Conservation (phyloP, 331 rosid species). For the Pyracantha coccinea region DNA sequence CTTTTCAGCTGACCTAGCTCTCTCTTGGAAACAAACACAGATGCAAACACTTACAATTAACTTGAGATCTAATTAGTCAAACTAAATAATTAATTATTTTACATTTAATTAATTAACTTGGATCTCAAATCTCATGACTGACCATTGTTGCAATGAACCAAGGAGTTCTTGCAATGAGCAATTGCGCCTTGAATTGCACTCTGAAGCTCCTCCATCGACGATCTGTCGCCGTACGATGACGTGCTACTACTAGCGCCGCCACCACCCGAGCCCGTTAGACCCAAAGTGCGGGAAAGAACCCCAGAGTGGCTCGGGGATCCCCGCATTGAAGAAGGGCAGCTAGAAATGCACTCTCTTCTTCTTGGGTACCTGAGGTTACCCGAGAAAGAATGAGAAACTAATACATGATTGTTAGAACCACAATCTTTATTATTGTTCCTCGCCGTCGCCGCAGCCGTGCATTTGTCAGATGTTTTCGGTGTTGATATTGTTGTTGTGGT, state of each 20-base stretch:
- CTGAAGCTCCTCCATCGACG: conserved; percentile 94
- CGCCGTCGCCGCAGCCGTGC: too few relatives aligned
- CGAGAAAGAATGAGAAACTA: conserved; percentile 68
- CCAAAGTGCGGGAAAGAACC: conserved; percentile 31
- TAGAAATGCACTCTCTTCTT: conserved; percentile 49
- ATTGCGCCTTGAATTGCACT: conserved; percentile 98
- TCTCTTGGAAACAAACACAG: conserved; percentile 15
- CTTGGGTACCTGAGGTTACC: conserved; percentile 73
- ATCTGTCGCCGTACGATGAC: conserved; percentile 16
- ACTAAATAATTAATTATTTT: not conserved
- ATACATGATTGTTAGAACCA: conserved; percentile 5
- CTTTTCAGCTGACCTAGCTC: not conserved
- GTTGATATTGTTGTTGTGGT: not conserved
- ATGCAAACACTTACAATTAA: not conserved
- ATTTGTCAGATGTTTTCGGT: not conserved
- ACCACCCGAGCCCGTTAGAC: not conserved
- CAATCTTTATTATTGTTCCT: conserved; percentile 16
- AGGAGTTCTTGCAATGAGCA: conserved; percentile 90
- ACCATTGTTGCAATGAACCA: conserved; percentile 48
- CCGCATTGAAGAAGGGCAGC: conserved; percentile 91
- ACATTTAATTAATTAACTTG: conserved; percentile 1
- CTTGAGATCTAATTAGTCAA: not conserved
- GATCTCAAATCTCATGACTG: conserved; percentile 49
- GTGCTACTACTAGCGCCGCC: not conserved
- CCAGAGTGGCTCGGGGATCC: conserved; percentile 87